Evolutionary conservation across 345 rosid species (phyloP), one percentile per base, ranked within the genome.

Genomic region (Bretschneidera sinensis): DNA sequence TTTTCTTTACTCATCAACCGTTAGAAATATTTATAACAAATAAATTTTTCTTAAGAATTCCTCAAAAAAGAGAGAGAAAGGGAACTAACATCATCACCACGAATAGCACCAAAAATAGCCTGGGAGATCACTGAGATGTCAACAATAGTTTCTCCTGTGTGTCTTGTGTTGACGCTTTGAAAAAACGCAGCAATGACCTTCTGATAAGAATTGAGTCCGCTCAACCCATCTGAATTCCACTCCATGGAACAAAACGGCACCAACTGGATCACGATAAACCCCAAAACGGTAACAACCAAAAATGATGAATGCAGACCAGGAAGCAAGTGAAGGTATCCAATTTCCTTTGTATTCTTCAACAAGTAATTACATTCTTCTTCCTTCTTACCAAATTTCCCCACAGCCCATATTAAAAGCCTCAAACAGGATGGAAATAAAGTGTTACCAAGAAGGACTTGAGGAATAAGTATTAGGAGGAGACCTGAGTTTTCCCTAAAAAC

Each of bases 401-500:
- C 15, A 33, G 61, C 33, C 80, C 83, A 75, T 17, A 66, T 61
- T 6, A 21, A 21, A 8, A 70, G 47, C 31, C 79, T 20, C 20
- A 71, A 35, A 19, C 54, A 65, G 5, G 59, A 14, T 0, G 71
- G 71, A 17, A 47, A 71, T 21, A 71, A 25, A 4, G 67, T 71
- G 64, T 65, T 79, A 0, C 86, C 83, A 0, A 76, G 14, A 5
- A 82, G 76, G 24, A 60, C 53, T 55, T 71, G 81, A 16, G 81
- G 78, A 21, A 79, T 76, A 1, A 82, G 71, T 20, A 79, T 28
- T 0, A 74, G 49, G 22, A 74, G 74, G 18, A 82, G 74, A 34
- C 71, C 72, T 1, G 86, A 65, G 54, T 81, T 69, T 57, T 65
- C 63, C 21, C 20, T 54, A 60, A 83, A 83, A 23, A 53, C 80